Conservation (phyloP, 139 green algal species). For the Auxenochlorella protothecoides region DNA sequence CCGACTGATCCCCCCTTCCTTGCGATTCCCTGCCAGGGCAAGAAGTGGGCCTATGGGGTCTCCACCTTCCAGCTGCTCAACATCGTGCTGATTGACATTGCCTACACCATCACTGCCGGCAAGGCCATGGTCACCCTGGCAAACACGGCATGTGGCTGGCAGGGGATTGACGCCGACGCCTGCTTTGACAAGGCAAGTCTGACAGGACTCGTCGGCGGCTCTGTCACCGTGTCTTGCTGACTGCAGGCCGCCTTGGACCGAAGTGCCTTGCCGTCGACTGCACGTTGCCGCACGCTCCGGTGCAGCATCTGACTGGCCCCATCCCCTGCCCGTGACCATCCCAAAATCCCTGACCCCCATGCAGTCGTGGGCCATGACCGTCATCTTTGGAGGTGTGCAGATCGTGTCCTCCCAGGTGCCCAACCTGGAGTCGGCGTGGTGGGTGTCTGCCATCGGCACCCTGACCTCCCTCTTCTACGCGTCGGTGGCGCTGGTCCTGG, state of each 20-base stretch:
- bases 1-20: too few relatives aligned
- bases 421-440: constrained; percentile 31
- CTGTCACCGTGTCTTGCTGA: neutral
- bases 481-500: constrained; percentile 27
- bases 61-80: constrained; percentile 32
- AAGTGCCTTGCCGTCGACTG: constrained; percentile 1
- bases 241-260: neutral
- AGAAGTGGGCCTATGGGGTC: constrained; percentile 3
- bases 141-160: neutral
- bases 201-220: neutral
- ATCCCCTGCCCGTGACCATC: too few relatives aligned
- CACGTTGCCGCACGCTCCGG: neutral
- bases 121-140: neutral
- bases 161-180: too few relatives aligned
- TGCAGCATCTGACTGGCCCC: neutral
- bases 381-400: constrained; percentile 13
- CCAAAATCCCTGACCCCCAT: too few relatives aligned
- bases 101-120: constrained; percentile 29
- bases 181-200: neutral
- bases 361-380: constrained; percentile 10
- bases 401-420: constrained; percentile 21
- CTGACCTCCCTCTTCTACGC: constrained; percentile 35
- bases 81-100: constrained; percentile 32
- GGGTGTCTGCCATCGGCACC: constrained; percentile 27
- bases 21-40: constrained; percentile 8